Evolutionary conservation across 2,329 filamentous ascomycete species (phyloP), one percentile per base, ranked within the genome.

Genomic region (Colletotrichum zoysiae): DNA sequence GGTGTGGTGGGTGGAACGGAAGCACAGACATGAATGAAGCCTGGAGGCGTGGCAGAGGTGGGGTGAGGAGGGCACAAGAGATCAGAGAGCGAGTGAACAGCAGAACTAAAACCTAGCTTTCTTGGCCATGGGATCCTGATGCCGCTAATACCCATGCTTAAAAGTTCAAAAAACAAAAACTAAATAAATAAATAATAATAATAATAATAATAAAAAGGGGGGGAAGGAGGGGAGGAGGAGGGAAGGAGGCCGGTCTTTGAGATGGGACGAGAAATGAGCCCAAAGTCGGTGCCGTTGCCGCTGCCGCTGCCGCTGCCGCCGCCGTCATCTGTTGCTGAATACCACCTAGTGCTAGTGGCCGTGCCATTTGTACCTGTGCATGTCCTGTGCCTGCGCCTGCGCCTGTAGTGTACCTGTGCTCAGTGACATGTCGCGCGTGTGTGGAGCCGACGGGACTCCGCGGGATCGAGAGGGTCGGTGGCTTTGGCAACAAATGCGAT

Each of bases 221-320:
- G 9, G 11, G 11, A 35, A 2, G 35, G 35, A 4, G 35, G 35
- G 35, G 6, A 9, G 35, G 33, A n/a, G n/a, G 35, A 9, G 35
- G 35, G 57, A 23, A 23, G 38, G 59, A 58, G 51, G 46, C 46
- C 12, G 46, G 65, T 69, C 69, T 53, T 68, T 67, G 8, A 11
- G 69, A 71, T 68, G 58, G 69, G 69, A 71, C 53, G 69, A 71
- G 65, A 71, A 71, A 71, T 69, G 69, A 71, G 69, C 35, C 67
- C 50, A 64, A 55, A 48, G 69, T 46, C 50, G 26, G 58, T 48
- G 42, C 40, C 42, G 12, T 48, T 20, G 30, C 51, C 30, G 16
- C 7, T 53, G 23, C 50, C n/a, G 53, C 20, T 56, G 53, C 53
- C 33, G 56, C 26, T 57, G 62, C 40, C 46, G 62, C 40, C 46